Conservation (phyloP, 768 basidiomycete genomes). For the Leccinum barrowsii region DNA sequence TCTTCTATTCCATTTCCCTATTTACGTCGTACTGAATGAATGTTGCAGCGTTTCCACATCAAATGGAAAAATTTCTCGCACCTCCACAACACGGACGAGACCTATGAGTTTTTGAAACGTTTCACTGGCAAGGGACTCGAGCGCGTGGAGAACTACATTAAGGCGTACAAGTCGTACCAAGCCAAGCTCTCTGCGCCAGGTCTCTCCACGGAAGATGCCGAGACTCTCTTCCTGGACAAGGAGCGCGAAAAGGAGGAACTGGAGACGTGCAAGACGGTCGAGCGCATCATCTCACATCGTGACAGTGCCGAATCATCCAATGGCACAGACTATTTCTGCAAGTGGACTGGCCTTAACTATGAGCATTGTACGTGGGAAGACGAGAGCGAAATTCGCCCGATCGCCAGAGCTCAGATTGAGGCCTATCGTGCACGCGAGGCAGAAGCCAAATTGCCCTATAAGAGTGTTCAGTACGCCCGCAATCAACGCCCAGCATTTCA, state of each 20-base stretch:
- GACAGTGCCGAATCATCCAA: slow-evolving; percentile 47
- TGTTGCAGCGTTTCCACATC: slow-evolving; percentile 86
- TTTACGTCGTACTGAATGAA: slow-evolving; percentile 5
- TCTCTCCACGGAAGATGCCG: slow-evolving; percentile 81
- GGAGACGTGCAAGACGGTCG: slow-evolving; percentile 87
- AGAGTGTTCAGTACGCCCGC: slow-evolving; percentile 66
- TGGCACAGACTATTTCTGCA: slow-evolving; percentile 87
- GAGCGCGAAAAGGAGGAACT: slow-evolving; percentile 90
- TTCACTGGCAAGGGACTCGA: slow-evolving; percentile 97
- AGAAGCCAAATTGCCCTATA: slow-evolving; percentile 80
- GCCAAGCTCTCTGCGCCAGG: slow-evolving; percentile 59
- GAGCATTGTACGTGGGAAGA: slow-evolving; percentile 96
- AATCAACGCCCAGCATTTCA: slow-evolving; percentile 72
- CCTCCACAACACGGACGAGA: slow-evolving; percentile 98
- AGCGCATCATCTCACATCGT: slow-evolving; percentile 82
- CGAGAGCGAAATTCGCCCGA: slow-evolving; percentile 71
- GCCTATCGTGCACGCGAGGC: slow-evolving; percentile 74
- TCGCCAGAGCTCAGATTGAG: slow-evolving; percentile 75
- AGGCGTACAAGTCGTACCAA: slow-evolving; percentile 75
- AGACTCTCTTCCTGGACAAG: slow-evolving; percentile 83
- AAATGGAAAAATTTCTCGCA: slow-evolving; percentile 99
- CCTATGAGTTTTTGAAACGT: slow-evolving; percentile 91
- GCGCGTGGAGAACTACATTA: slow-evolving; percentile 99
- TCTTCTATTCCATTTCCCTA: slow-evolving; percentile 14
- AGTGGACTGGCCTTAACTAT: slow-evolving; percentile 93